A percentile compares a stretch with the other conserved stretches of the same genome.
Conservation (phyloP, 495 filamentous ascomycete species). For the Apodospora peruviana region DNA sequence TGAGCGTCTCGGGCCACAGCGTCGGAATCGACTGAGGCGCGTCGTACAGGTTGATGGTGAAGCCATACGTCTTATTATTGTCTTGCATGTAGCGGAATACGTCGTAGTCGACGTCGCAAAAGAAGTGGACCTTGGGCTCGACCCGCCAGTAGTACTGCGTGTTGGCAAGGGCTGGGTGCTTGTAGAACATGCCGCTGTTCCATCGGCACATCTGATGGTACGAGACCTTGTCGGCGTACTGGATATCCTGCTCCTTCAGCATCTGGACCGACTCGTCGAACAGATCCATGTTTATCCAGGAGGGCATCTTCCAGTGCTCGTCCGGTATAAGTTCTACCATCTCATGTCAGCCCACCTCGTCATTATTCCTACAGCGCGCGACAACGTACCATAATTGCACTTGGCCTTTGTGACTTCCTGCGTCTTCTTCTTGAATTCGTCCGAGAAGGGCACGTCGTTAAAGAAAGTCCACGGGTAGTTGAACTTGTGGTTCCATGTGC, state of each 20-base stretch:
- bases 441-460: conserved; percentile 87
- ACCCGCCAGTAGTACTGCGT: conserved; percentile 98
- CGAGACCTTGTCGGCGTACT: conserved; percentile 80
- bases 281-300: conserved; percentile 85
- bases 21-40: conserved; percentile 74
- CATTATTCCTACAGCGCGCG: not conserved
- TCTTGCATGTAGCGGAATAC: conserved; percentile 98
- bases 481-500: conserved; percentile 97
- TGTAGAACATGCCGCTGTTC: conserved; percentile 98
- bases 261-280: conserved; percentile 79
- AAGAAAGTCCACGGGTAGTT: conserved; percentile 99
- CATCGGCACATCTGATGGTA: conserved; percentile 99
- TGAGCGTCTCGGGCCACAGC: conserved; percentile 91
- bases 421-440: conserved; percentile 85
- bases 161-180: conserved; percentile 79
- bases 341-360: not conserved
- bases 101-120: conserved; percentile 98
- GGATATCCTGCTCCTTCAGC: conserved; percentile 76
- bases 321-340: conserved; percentile 72
- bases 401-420: conserved; percentile 76
- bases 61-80: conserved; percentile 96
- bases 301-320: conserved; percentile 89
- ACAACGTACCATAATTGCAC: conserved; percentile 66
- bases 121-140: conserved; percentile 98
- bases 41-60: conserved; percentile 97